Evolutionary conservation across 2,329 filamentous ascomycete species (phyloP), one percentile per base, ranked within the genome.

Genomic region (Pyrenochaeta sp.): DNA sequence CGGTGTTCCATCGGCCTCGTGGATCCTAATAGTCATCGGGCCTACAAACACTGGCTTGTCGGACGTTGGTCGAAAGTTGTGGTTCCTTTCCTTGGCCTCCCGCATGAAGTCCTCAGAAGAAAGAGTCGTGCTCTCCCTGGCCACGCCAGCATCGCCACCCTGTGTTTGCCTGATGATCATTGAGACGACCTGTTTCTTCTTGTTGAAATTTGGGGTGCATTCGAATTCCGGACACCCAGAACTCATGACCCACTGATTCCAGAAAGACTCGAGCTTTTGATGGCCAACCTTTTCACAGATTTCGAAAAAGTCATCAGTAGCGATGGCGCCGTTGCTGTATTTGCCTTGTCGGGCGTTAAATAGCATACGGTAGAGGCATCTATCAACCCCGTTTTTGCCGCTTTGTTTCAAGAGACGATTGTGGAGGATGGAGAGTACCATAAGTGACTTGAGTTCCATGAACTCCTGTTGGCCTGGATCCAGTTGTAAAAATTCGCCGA

Each of bases 1-100:
- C 2, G 94, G 94, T 0, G 94, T 97, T 7, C 94, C 94, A 64
- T 99, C 95, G 17, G 94, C 94, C 75, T 99, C 94, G 73, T 99
- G 94, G 51, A 99, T 96, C 21, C 94, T 82, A 52, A 99, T 93
- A 0, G 94, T 99, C 89, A 99, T 96, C 0, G 94, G 93, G 0
- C 94, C 94, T 36, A 91, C 94, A 62, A 97, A 97, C 2, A 90
- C 81, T n/a, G 85, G 82, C 53, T 90, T 89, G 11, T 90, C 75
- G 39, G 84, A 81, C 10, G 85, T 86, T 11, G 85, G 81, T 44
- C 84, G 85, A 23, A 96, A 81, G 21, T 82, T 82, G 48, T 86
- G 79, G 7, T 84, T 80, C 34, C 87, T 83, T 70, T 97, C 92
- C 58, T 95, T 89, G 42, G 93, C 83, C 54, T 94, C 88, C 40